Percentiles rank a stretch among this genome's conserved stretches.
Evolutionary conservation across 2,329 filamentous ascomycete genomes (phyloP).

Genomic region (Aspergillus pseudoglaucus): DNA sequence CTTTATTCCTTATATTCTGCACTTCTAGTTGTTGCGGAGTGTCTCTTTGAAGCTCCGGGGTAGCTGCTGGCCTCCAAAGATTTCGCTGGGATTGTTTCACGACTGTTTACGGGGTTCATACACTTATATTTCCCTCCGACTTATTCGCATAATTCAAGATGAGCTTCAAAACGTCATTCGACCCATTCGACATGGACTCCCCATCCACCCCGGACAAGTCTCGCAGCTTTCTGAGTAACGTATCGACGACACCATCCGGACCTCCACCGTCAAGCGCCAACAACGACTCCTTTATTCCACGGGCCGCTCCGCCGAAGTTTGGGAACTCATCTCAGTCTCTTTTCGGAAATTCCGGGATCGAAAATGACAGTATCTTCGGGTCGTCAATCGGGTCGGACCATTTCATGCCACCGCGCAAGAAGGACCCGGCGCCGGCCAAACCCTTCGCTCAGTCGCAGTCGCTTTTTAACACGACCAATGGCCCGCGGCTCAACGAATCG

Average conservation of each 20-base stretch:
- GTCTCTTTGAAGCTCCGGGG: neutral
- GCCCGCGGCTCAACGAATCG: constrained; percentile 20
- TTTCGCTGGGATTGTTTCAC: neutral
- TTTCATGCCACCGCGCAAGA: constrained; percentile 21
- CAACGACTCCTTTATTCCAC: constrained; percentile 50
- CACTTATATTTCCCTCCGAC: neutral
- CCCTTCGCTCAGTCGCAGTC: constrained; percentile 20
- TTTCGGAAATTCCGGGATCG: constrained; percentile 31
- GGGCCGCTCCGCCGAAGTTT: constrained; percentile 33
- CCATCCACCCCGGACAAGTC: constrained; percentile 36
- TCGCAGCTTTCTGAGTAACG: constrained; percentile 31
- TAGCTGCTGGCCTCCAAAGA: neutral
- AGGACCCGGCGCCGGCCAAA: constrained; percentile 20
- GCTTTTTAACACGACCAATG: constrained; percentile 22
- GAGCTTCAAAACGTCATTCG: constrained; percentile 31
- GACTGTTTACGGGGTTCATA: neutral
- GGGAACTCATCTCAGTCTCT: constrained; percentile 32
- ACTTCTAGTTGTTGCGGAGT: neutral
- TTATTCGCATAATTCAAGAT: constrained; percentile 15
- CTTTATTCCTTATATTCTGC: neutral
- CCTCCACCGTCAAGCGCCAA: constrained; percentile 44
- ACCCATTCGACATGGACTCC: constrained; percentile 21
- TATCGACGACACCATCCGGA: constrained; percentile 54
- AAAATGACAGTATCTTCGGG: constrained; percentile 31
- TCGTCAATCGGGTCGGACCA: constrained; percentile 31